Conservation (phyloP, 805 yeast genomes). For the Yamadazyma philogaea region DNA sequence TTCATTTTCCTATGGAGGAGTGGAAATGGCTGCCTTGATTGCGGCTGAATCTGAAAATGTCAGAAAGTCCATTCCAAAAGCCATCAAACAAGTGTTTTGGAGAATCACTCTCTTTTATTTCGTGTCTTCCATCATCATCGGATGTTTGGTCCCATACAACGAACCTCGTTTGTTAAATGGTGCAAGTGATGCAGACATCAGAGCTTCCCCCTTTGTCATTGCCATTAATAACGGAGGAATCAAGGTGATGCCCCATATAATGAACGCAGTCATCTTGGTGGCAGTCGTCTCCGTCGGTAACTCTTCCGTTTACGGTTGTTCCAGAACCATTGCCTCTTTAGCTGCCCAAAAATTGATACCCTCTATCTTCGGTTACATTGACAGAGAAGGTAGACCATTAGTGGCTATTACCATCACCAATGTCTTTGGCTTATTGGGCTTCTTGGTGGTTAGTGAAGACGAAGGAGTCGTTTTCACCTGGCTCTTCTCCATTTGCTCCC, state of each 20-base stretch:
- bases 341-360: conserved; percentile 73
- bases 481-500: conserved; percentile 41
- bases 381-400: conserved; percentile 41
- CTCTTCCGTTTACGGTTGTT: conserved; percentile 67
- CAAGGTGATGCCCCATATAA: conserved; percentile 63
- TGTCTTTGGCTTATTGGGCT: conserved; percentile 37
- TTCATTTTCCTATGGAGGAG: conserved; percentile 33
- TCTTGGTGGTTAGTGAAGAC: conserved; percentile 29
- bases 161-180: conserved; percentile 48
- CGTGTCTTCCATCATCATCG: conserved; percentile 30
- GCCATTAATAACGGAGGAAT: conserved; percentile 64
- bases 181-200: conserved; percentile 45
- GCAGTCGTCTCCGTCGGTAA: conserved; percentile 77
- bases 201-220: conserved; percentile 74
- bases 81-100: conserved; percentile 43
- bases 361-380: conserved; percentile 36
- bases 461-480: conserved; percentile 38
- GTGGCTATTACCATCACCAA: conserved; percentile 32
- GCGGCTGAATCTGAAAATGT: conserved; percentile 42
- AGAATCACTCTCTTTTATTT: conserved; percentile 41
- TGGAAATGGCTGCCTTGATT: conserved; percentile 36
- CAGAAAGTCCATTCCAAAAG: conserved; percentile 36
- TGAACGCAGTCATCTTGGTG: conserved; percentile 69
- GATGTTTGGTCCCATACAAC: conserved; percentile 50
- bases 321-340: conserved; percentile 65